These are phyloP conservation scores for Coniochaeta prunicola DNA, from an alignment of 2,329 filamentous ascomycete species.

Conservation along the genomic window DNA sequence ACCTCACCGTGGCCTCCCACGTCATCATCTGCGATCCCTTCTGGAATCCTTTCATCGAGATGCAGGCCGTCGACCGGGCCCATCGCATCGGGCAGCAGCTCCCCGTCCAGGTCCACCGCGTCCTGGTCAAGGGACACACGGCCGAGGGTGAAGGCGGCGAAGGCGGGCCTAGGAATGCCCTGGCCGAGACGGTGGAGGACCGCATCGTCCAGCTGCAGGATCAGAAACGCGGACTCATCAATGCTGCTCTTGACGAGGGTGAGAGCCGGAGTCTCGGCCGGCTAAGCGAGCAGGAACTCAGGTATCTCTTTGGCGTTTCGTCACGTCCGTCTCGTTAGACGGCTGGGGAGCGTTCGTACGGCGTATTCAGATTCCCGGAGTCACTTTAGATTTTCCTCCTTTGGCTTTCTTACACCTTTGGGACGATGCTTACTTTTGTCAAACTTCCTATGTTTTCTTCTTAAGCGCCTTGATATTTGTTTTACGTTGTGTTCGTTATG, in stretches of 20 bases:
- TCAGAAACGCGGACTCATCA: conserved; percentile 69
- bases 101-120: conserved; percentile 70
- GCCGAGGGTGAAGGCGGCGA: background rate
- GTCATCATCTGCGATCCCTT: conserved; percentile 91
- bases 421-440: background rate
- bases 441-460: background rate
- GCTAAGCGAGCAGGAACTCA: conserved; percentile 59
- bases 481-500: background rate
- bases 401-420: background rate
- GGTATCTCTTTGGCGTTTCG: conserved; percentile 53
- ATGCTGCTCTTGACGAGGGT: conserved; percentile 71
- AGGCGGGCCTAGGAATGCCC: background rate
- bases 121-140: conserved; percentile 49
- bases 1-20: conserved; percentile 73
- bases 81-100: conserved; percentile 77
- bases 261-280: conserved; percentile 59
- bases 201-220: conserved; percentile 75
- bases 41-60: conserved; percentile 91
- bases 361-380: no score
- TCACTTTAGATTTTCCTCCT: background rate
- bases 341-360: no score
- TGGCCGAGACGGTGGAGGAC: conserved; percentile 69
- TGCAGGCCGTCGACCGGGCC: conserved; percentile 84
- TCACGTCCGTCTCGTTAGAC: background rate
- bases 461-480: background rate